These are phyloP conservation scores for Phytopythium sindhum DNA, from an alignment of 352 stramenopile species.

Conservation along the genomic window DNA sequence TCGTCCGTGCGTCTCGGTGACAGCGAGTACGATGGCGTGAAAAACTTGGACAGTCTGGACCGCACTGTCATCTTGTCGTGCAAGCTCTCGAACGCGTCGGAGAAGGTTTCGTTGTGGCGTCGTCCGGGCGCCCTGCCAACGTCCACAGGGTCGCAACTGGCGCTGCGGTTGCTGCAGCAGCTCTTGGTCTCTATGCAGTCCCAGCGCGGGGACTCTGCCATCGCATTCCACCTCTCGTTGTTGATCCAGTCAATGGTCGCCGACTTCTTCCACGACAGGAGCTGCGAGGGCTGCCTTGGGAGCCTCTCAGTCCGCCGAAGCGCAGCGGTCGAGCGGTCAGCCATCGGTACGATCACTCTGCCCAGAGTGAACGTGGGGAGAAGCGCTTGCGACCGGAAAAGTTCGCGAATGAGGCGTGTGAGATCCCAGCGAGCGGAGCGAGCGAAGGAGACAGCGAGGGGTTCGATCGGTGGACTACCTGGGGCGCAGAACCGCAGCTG, in stretches of 20 bases:
- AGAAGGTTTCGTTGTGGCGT: background rate
- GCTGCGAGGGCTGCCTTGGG: background rate
- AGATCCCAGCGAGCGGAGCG: background rate
- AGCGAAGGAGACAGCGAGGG: background rate
- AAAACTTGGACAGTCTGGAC: background rate
- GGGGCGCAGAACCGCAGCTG: background rate
- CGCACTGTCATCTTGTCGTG: background rate
- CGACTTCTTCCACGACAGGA: background rate
- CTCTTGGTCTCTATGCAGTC: background rate
- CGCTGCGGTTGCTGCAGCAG: background rate
- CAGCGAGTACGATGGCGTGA: background rate
- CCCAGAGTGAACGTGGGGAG: background rate
- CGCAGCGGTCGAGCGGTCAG: background rate
- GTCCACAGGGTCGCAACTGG: background rate
- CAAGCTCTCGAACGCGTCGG: background rate
- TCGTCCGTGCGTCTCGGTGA: background rate
- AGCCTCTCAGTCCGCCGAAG: background rate
- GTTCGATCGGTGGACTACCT: background rate
- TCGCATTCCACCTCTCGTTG: background rate
- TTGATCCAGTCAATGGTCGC: background rate
- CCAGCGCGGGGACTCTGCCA: background rate
- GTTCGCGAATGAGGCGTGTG: background rate
- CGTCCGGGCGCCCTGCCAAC: background rate
- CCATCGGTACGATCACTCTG: background rate
- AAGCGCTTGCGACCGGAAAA: background rate